phyloP scores from a whole-genome alignment of 495 filamentous ascomycete species.

The Penicillium bialowiezense region DNA sequence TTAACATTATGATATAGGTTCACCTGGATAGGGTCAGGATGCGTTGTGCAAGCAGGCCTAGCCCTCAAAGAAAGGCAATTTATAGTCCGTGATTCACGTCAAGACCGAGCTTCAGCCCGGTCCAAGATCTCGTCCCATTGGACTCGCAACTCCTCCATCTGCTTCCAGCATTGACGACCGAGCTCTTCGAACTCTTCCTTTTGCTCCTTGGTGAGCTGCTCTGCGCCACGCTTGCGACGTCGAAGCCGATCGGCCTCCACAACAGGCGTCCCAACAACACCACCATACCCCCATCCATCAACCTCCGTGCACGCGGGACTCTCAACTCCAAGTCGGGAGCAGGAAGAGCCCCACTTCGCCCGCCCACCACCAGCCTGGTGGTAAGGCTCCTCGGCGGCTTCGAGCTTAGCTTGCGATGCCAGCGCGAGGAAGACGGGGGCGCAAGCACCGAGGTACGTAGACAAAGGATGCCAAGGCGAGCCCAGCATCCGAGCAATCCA shows the following conservation, averaged over 20 bases:
- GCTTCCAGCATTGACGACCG: slow-evolving; percentile 70
- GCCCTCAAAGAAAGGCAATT: too few relatives aligned
- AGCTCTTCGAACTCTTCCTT: slow-evolving; percentile 70
- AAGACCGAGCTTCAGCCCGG: slow-evolving; percentile 24
- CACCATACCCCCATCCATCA: slow-evolving; percentile 82
- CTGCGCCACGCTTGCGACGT: slow-evolving; percentile 54
- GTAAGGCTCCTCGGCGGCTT: slow-evolving; percentile 53
- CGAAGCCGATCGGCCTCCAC: slow-evolving; percentile 44
- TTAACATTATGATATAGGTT: too few relatives aligned
- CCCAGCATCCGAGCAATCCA: slow-evolving; percentile 75
- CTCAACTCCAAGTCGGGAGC: slow-evolving; percentile 53
- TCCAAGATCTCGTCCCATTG: slow-evolving; percentile 71
- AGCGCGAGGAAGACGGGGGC: slow-evolving; percentile 79
- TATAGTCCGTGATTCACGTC: too few relatives aligned
- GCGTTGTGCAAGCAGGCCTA: too few relatives aligned
- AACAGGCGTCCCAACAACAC: slow-evolving; percentile 53
- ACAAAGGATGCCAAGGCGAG: slow-evolving; percentile 80
- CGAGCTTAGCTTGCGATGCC: slow-evolving; percentile 61
- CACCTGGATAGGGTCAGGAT: too few relatives aligned
- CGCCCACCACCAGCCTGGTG: slow-evolving; percentile 46
- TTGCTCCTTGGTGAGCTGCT: slow-evolving; percentile 60
- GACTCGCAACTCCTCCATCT: slow-evolving; percentile 79
- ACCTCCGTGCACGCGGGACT: slow-evolving; percentile 70
- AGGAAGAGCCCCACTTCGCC: slow-evolving; percentile 82
- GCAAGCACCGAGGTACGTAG: slow-evolving; percentile 71